Base-by-base conservation (phyloP, 495 filamentous ascomycete genomes). In the Aspergillus affinis region DNA sequence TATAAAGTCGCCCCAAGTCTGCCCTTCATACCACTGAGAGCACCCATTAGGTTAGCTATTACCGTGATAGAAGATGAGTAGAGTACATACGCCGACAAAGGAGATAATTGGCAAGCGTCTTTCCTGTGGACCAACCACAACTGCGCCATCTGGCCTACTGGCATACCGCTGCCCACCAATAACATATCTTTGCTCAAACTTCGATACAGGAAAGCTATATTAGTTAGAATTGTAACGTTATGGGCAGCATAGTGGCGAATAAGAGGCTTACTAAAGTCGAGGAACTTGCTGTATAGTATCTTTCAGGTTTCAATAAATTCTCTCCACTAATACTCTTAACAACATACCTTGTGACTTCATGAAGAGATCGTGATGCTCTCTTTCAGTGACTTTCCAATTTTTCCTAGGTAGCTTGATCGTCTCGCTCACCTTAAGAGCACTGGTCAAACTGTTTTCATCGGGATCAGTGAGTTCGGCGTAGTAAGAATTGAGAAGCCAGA, bases 21-120 rank as follows among this genome's bases (percentile, higher is more conserved):
- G 56, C 29, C 32, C 56, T 29, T 58, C 56, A 49, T 26, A 52
- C 56, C 48, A 58, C 54, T 56, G 6, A 56, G 17, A 27, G n/a
- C n/a, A n/a, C 18, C 6, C 27, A 18, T 56, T 48, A 56, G 54
- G 41, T 7, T n/a, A 44, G 41, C 26, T 57, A 3, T 26, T 36
- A 30, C 10, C 5, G 9, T 2, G 21, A 57, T 12, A 15, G 15
- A 21, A 41, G 45, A 23, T 20, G 9, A n/a, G 1, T 13, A 19
- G 15, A 12, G n/a, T 30, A 57, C 55, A 32, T 57, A 50, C 55
- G 50, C 55, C 46, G 18, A 26, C 55, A 57, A 32, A 57, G 15
- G 55, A 57, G 46, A 50, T 9, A 15, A 57, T 50, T 21, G 55
- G 55, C 26, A 57, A 9, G 18, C 8, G 46, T 50, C 21, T 23